phyloP scores from a whole-genome alignment of 495 filamentous ascomycete genomes.

The Penicillium desertorum region DNA sequence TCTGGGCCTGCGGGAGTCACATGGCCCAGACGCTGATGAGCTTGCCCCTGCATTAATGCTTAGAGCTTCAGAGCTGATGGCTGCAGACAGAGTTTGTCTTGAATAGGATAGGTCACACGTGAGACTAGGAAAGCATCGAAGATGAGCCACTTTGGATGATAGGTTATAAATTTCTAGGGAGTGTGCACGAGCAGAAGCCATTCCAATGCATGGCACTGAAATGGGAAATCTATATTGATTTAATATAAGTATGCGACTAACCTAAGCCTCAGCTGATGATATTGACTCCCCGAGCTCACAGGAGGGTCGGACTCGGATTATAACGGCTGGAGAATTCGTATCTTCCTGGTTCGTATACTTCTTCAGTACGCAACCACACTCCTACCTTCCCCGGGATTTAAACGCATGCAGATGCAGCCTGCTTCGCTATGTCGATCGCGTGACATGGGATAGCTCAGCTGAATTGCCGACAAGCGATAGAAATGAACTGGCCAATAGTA shows the following conservation, averaged over 20 bases:
- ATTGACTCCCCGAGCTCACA: not conserved
- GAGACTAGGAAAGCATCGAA: not conserved
- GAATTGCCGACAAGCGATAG: not conserved
- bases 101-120: not conserved
- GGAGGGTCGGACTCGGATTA: not conserved
- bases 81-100: not conserved
- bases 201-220: conserved; percentile 3
- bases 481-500: not conserved
- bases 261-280: conserved; percentile 4
- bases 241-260: not conserved
- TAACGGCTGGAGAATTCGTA: not conserved
- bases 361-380: not conserved
- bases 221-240: not conserved
- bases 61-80: not conserved
- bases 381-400: not conserved
- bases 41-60: conserved; percentile 8
- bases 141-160: not conserved
- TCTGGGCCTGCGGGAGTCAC: not conserved
- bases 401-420: not conserved
- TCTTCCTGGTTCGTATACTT: not conserved
- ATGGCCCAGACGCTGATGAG: conserved; percentile 1
- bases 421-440: not conserved
- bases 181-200: not conserved
- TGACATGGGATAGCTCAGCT: not conserved
- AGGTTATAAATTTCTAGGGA: not conserved